Evolutionary conservation across 2,329 filamentous ascomycete genomes (phyloP).

Genomic region (Tricladium varicosporioides): DNA sequence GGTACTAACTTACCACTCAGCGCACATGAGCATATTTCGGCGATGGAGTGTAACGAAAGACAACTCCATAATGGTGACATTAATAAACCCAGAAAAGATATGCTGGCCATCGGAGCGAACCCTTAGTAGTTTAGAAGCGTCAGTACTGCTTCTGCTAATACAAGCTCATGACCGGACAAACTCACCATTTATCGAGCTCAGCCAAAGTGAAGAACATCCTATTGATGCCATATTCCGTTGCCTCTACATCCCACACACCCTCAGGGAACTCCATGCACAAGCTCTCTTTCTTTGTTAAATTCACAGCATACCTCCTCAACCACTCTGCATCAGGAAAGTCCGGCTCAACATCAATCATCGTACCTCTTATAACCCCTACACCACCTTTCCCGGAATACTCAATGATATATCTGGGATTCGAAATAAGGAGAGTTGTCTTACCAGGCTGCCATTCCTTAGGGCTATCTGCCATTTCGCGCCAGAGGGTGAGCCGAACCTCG

Average conservation of each 20-base stretch:
- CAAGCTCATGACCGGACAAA: not conserved
- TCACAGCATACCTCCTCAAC: slow-evolving; percentile 48
- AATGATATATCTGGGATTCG: slow-evolving; percentile 32
- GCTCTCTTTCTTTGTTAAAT: slow-evolving; percentile 47
- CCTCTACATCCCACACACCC: slow-evolving; percentile 38
- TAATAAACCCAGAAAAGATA: slow-evolving; percentile 41
- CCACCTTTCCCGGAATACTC: slow-evolving; percentile 25
- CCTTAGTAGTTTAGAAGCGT: slow-evolving; percentile 14
- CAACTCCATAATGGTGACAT: slow-evolving; percentile 30
- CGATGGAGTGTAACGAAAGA: slow-evolving; percentile 25
- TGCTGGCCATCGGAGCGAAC: slow-evolving; percentile 33
- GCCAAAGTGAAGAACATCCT: slow-evolving; percentile 41
- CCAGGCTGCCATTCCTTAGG: slow-evolving; percentile 45
- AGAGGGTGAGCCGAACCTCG: slow-evolving; percentile 51
- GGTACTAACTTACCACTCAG: slow-evolving; percentile 38
- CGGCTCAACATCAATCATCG: slow-evolving; percentile 56
- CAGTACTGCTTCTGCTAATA: not conserved
- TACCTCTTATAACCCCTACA: slow-evolving; percentile 38
- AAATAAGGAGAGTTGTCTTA: slow-evolving; percentile 49
- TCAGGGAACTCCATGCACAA: slow-evolving; percentile 48
- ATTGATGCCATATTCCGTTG: slow-evolving; percentile 33
- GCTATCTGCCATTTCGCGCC: slow-evolving; percentile 48
- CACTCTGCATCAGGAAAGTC: slow-evolving; percentile 50
- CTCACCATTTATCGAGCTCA: slow-evolving; percentile 42
- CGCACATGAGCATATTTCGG: slow-evolving; percentile 39